Base-by-base conservation (phyloP, 2,329 filamentous ascomycete species). In the Aspergillus neoniger region DNA sequence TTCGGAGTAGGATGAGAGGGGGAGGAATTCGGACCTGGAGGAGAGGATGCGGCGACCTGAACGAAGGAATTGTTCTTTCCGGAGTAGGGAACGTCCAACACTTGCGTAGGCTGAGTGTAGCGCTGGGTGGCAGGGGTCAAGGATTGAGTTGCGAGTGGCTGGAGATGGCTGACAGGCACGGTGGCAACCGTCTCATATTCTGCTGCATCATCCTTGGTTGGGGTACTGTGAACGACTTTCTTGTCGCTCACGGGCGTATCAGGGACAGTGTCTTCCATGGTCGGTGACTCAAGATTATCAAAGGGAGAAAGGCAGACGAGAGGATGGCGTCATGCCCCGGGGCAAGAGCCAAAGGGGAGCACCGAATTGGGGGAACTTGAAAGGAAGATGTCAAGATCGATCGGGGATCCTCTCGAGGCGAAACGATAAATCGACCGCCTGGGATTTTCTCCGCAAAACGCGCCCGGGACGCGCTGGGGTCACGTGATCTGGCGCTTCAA, bases 41-140 rank as follows among this genome's bases (percentile, higher is more conserved):
- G 93, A 1, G 94, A 97, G 3, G 93, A 97, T n/a, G 91, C 91
- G 30, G 89, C 88, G 3, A 97, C 93, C 74, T 96, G 93, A 58
- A 97, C 80, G 54, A 83, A 72, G 39, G 82, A 73, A 52, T 74
- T 67, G 57, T 69, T 63, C 59, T 66, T 69, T 1, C 69, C 67
- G 51, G 72, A 72, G 50, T 76, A 73, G 41, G 78, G 75, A 52
- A 75, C 74, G 15, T 80, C 78, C 25, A 88, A 74, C 36, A 86
- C 76, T 68, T 88, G 86, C 10, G 85, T 88, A 0, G 87, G 85
- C 67, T 89, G 86, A 14, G 86, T 88, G 65, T 72, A 78, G 79
- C 57, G 81, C 76, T 75, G 84, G 74, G 61, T 84, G 80, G 65
- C 80, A 79, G 72, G 83, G 62, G 69, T 78, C 44, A 72, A 65